Conservation (phyloP, 2,329 filamentous ascomycete genomes). For the Aureobasidium sp. region DNA sequence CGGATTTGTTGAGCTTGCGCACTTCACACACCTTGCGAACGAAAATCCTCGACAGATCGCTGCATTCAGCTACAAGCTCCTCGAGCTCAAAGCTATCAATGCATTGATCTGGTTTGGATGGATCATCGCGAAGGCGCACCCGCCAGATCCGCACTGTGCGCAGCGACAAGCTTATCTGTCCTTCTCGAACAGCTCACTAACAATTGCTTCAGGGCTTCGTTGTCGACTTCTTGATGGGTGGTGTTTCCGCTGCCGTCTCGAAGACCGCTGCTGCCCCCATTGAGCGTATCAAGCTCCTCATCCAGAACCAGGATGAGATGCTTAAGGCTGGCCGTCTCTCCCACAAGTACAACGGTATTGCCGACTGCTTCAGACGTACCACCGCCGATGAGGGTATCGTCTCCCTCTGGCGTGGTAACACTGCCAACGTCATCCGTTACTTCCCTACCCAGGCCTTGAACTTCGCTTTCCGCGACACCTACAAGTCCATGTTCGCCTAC, state of each 20-base stretch:
- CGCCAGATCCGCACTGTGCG: neutral
- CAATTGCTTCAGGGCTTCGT: constrained; percentile 64
- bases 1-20: constrained; percentile 8
- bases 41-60: neutral
- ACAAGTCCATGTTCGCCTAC: constrained; percentile 99
- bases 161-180: neutral
- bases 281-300: constrained; percentile 99
- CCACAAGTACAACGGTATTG: constrained; percentile 90
- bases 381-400: constrained; percentile 84
- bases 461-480: constrained; percentile 99
- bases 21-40: constrained; percentile 10
- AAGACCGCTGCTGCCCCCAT: constrained; percentile 99
- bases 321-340: constrained; percentile 96
- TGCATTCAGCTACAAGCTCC: neutral
- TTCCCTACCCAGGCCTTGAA: constrained; percentile 99
- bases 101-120: neutral
- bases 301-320: constrained; percentile 99
- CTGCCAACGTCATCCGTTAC: constrained; percentile 99
- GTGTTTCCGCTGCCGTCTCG: constrained; percentile 99
- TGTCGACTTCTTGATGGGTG: constrained; percentile 99
- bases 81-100: neutral
- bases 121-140: neutral
- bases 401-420: constrained; percentile 99
- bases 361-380: constrained; percentile 93
- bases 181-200: constrained; percentile 14